Percentiles rank a stretch among this genome's conserved stretches.
phyloP scores from a whole-genome alignment of 2,329 filamentous ascomycete species.

The Aspergillus pseudoterreus region DNA sequence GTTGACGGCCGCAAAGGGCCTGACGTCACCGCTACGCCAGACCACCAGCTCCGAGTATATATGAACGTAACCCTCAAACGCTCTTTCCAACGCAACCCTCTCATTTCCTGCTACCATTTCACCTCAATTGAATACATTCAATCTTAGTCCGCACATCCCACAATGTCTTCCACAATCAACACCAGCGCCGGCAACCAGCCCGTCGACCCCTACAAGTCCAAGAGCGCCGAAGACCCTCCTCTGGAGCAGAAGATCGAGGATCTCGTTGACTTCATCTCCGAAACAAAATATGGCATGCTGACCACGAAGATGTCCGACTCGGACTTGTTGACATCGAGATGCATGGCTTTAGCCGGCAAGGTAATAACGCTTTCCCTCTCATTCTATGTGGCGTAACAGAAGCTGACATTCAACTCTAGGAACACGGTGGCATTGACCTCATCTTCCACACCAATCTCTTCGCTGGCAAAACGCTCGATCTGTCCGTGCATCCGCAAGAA shows the following conservation, averaged over 20 bases:
- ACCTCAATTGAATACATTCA: background rate
- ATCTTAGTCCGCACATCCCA: background rate
- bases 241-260: conserved; percentile 74
- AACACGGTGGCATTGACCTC: conserved; percentile 72
- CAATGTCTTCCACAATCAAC: background rate
- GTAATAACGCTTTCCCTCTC: conserved; percentile 41
- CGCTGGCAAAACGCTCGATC: conserved; percentile 80
- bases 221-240: conserved; percentile 68
- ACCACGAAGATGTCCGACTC: conserved; percentile 64
- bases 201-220: conserved; percentile 75
- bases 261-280: conserved; percentile 65
- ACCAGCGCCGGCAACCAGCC: conserved; percentile 56
- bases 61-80: background rate
- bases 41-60: background rate
- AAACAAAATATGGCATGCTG: conserved; percentile 83
- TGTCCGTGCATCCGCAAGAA: conserved; percentile 67
- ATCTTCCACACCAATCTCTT: conserved; percentile 92
- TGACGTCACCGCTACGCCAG: background rate
- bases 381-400: conserved; percentile 1
- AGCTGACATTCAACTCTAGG: conserved; percentile 46
- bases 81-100: background rate
- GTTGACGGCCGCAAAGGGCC: background rate
- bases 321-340: conserved; percentile 70
- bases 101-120: background rate
- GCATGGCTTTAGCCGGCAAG: conserved; percentile 79